Conservation (phyloP, 1,139 yeast species). For the Trichomonascaceae sp. region DNA sequence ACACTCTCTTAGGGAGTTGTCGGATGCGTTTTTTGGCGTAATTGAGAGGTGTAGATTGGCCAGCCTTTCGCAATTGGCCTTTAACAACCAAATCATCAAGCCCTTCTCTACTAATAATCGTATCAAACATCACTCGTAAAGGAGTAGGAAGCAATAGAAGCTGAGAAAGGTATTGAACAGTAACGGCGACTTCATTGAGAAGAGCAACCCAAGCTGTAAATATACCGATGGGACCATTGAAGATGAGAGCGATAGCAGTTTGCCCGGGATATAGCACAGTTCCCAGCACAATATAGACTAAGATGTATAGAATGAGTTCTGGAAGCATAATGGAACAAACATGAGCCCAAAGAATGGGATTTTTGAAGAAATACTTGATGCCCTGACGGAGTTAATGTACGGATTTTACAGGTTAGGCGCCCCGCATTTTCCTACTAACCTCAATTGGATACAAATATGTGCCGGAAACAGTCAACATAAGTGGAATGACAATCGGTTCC, state of each 20-base stretch:
- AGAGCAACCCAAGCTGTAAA: conserved; percentile 49
- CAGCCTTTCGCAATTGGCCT: conserved; percentile 39
- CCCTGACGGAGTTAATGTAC: conserved; percentile 32
- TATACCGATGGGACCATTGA: conserved; percentile 52
- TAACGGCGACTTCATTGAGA: conserved; percentile 46
- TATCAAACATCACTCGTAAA: conserved; percentile 51
- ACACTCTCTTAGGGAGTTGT: conserved; percentile 27
- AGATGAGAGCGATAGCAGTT: conserved; percentile 41
- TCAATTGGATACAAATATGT: conserved; percentile 27
- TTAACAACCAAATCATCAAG: conserved; percentile 45
- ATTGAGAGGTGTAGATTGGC: conserved; percentile 25
- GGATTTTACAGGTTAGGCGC: background rate
- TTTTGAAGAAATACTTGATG: conserved; percentile 38
- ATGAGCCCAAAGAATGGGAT: conserved; percentile 49
- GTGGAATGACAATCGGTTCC: conserved; percentile 23
- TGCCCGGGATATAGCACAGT: conserved; percentile 44
- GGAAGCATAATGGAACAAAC: conserved; percentile 46
- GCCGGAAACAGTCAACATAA: conserved; percentile 26
- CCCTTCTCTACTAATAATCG: conserved; percentile 45
- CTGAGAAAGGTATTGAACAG: conserved; percentile 48
- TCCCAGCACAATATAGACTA: conserved; percentile 40
- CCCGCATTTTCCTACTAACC: conserved; percentile 11
- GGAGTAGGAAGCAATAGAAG: conserved; percentile 53
- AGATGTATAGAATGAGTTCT: conserved; percentile 40
- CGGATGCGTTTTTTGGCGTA: conserved; percentile 23